phyloP scores from a whole-genome alignment of 257 asterid species.

The Galeopsis tetrahit region DNA sequence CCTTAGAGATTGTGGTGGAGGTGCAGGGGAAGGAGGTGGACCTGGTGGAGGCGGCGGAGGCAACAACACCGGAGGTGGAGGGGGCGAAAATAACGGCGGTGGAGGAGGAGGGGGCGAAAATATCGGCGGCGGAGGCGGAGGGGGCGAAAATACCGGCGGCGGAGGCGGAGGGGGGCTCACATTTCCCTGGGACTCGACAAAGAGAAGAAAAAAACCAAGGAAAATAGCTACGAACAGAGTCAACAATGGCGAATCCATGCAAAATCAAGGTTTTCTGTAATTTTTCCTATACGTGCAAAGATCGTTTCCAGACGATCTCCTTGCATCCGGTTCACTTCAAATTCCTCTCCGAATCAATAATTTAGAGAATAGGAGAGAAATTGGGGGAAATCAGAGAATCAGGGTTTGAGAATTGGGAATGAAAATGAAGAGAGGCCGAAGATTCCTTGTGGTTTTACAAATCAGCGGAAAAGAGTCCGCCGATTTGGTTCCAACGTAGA shows the following conservation, averaged over 20 bases:
- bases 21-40: constrained; percentile 33
- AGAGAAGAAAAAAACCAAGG: constrained; percentile 41
- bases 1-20: constrained; percentile 47
- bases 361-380: constrained; percentile 15
- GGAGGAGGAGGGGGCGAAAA: constrained; percentile 35
- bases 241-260: constrained; percentile 63
- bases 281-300: constrained; percentile 32
- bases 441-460: constrained; percentile 22
- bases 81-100: constrained; percentile 19
- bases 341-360: constrained; percentile 19
- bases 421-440: constrained; percentile 21
- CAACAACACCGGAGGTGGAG: constrained; percentile 31
- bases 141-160: constrained; percentile 29
- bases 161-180: constrained; percentile 38
- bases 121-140: constrained; percentile 37
- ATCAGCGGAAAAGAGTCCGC: constrained; percentile 33
- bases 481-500: constrained; percentile 31
- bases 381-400: constrained; percentile 28
- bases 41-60: constrained; percentile 14
- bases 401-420: constrained; percentile 22
- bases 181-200: constrained; percentile 62
- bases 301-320: constrained; percentile 36
- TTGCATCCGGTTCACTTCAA: constrained; percentile 53
- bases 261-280: constrained; percentile 28
- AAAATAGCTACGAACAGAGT: constrained; percentile 41